Conservation (phyloP, 495 filamentous ascomycete species). For the Usnea hakonensis region DNA sequence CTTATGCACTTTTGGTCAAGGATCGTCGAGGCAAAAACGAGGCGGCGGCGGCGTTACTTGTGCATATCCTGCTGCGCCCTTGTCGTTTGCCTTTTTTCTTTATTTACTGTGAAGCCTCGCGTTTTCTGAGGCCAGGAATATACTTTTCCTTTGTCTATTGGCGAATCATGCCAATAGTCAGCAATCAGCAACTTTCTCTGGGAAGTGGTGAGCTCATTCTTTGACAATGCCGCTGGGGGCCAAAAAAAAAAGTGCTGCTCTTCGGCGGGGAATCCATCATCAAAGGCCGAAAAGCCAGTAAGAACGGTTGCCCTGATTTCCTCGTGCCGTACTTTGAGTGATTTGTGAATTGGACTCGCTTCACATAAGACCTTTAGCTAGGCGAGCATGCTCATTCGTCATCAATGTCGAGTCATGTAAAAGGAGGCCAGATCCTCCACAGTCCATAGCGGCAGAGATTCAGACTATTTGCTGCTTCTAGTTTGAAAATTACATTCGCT, state of each 20-base stretch:
- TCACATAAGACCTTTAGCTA: too few species aligned
- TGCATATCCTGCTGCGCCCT: background rate
- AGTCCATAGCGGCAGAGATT: background rate
- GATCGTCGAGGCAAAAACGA: constrained; percentile 1
- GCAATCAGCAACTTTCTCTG: background rate
- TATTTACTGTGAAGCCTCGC: background rate
- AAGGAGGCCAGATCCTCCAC: background rate
- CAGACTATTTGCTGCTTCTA: background rate
- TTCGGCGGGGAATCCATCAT: background rate
- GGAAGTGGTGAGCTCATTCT: constrained; percentile 6
- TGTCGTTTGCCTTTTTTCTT: background rate
- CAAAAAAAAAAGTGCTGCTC: background rate
- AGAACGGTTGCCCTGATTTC: background rate
- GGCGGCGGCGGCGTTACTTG: constrained; percentile 1
- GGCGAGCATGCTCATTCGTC: background rate
- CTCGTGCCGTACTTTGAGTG: background rate
- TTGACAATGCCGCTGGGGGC: too few species aligned
- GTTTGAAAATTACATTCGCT: background rate
- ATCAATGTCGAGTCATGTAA: background rate
- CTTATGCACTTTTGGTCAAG: background rate
- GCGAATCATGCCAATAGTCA: background rate
- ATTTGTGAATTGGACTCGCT: background rate
- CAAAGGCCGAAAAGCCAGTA: background rate
- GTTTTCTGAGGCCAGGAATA: background rate
- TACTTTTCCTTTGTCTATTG: background rate